These are phyloP conservation scores for Coffea canephora DNA, from an alignment of 257 asterid genomes.

Conservation along the genomic window DNA sequence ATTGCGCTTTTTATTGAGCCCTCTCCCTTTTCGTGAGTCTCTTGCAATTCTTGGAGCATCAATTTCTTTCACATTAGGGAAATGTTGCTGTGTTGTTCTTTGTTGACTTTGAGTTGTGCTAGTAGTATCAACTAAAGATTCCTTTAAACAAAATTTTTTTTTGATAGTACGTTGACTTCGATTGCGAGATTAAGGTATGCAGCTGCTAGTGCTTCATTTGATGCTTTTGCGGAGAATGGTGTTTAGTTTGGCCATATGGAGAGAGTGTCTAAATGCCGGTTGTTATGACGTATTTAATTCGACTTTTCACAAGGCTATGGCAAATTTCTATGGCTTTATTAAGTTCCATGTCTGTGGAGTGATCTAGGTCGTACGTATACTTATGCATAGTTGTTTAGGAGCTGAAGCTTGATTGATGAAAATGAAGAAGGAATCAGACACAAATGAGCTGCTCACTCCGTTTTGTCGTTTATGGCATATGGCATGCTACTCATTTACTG, in stretches of 20 bases:
- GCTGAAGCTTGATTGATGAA: not conserved
- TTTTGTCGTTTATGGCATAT: not conserved
- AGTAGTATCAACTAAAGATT: too few species aligned
- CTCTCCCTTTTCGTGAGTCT: constrained; percentile 94
- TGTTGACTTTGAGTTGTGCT: not conserved
- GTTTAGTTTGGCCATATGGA: not conserved
- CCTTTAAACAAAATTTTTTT: not conserved
- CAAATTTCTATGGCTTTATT: constrained; percentile 4
- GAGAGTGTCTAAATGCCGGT: not conserved
- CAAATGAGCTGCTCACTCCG: not conserved
- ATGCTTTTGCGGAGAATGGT: not conserved
- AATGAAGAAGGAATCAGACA: not conserved
- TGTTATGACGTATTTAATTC: not conserved
- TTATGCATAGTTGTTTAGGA: not conserved
- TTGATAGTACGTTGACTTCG: constrained; percentile 18
- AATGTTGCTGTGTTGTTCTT: constrained; percentile 6
- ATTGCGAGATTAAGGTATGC: constrained; percentile 7
- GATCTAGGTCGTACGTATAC: not conserved
- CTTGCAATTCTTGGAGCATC: not conserved
- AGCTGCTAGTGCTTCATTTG: constrained; percentile 7
- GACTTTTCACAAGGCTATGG: not conserved
- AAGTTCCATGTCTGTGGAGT: not conserved
- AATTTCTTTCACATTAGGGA: not conserved
- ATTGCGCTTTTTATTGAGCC: constrained; percentile 98
- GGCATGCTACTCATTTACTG: constrained; percentile 8